phyloP scores from a whole-genome alignment of 495 filamentous ascomycete species.

The Aspergillus sparsus region DNA sequence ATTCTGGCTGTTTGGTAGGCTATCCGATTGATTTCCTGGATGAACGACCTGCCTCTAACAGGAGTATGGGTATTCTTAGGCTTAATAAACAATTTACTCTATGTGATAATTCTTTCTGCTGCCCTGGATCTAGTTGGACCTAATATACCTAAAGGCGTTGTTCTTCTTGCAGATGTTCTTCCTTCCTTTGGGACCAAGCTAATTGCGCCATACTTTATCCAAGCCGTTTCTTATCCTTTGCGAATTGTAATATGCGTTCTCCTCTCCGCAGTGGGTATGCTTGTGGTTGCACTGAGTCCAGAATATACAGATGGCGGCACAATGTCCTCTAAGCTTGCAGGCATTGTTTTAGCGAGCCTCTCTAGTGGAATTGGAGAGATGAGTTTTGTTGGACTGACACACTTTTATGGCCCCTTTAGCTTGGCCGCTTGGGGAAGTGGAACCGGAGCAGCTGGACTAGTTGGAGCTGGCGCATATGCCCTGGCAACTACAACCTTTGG shows the following conservation, averaged over 20 bases:
- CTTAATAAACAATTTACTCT: slow-evolving; percentile 96
- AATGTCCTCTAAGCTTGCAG: slow-evolving; percentile 73
- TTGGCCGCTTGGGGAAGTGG: slow-evolving; percentile 92
- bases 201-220: slow-evolving; percentile 89
- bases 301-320: slow-evolving; percentile 56
- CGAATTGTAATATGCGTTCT: slow-evolving; percentile 72
- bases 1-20: slow-evolving; percentile 90
- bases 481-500: slow-evolving; percentile 76
- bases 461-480: slow-evolving; percentile 86
- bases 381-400: slow-evolving; percentile 85
- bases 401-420: slow-evolving; percentile 89
- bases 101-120: slow-evolving; percentile 94
- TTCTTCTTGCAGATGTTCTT: slow-evolving; percentile 89
- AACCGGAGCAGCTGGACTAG: slow-evolving; percentile 84
- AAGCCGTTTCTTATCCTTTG: slow-evolving; percentile 73
- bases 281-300: slow-evolving; percentile 79
- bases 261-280: slow-evolving; percentile 79
- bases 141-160: slow-evolving; percentile 79
- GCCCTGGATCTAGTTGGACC: slow-evolving; percentile 93
- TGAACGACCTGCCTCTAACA: not conserved
- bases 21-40: slow-evolving; percentile 1
- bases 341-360: slow-evolving; percentile 81
- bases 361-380: slow-evolving; percentile 84
- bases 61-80: slow-evolving; percentile 51
- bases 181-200: slow-evolving; percentile 89